phyloP scores from a whole-genome alignment of 768 basidiomycete species.

The Epithele typhae region DNA sequence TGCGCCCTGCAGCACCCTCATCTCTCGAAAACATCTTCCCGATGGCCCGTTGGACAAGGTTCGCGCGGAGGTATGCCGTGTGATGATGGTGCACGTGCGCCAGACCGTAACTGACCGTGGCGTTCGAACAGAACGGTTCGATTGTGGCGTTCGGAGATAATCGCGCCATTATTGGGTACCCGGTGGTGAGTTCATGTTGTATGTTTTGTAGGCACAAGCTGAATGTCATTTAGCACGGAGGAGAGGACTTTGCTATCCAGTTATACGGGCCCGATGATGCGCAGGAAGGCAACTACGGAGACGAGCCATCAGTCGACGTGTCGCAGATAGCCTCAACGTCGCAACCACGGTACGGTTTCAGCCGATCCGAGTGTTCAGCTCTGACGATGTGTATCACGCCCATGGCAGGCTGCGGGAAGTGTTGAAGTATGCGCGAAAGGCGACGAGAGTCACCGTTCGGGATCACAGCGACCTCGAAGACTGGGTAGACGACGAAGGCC shows the following conservation, averaged over 20 bases:
- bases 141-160: constrained; percentile 3
- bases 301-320: not conserved
- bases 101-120: too few species aligned
- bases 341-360: too few species aligned
- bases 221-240: not conserved
- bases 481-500: constrained; percentile 29
- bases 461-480: constrained; percentile 24
- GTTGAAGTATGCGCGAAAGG: constrained; percentile 6
- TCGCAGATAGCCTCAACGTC: not conserved
- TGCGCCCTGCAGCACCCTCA: not conserved
- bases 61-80: constrained; percentile 1
- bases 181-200: constrained; percentile 10
- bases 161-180: constrained; percentile 6
- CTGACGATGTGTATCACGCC: too few species aligned
- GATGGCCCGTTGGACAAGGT: not conserved
- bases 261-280: constrained; percentile 5
- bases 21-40: constrained; percentile 6
- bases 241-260: constrained; percentile 3
- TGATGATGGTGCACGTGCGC: too few species aligned
- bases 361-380: constrained; percentile 10
- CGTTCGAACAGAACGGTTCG: constrained; percentile 6
- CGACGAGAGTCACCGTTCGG: constrained; percentile 18
- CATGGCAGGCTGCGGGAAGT: constrained; percentile 21
- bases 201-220: not conserved
- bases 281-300: constrained; percentile 3